Conservation (phyloP, 495 filamentous ascomycete genomes). For the Penicillium cinerascens region DNA sequence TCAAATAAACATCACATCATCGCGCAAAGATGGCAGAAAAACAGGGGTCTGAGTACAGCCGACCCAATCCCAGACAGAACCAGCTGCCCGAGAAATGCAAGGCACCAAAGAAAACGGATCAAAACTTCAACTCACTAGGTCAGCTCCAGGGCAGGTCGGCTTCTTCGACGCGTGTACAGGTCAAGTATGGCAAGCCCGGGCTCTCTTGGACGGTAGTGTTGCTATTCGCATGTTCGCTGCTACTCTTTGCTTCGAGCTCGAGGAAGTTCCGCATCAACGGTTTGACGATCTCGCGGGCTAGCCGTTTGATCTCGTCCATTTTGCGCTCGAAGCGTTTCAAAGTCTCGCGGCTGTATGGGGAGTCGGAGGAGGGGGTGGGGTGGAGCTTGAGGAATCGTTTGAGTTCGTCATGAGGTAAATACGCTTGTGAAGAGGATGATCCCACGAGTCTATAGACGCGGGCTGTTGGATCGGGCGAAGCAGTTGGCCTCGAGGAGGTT, state of each 20-base stretch:
- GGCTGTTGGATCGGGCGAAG: slow-evolving; percentile 42
- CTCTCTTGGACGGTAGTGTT: slow-evolving; percentile 15
- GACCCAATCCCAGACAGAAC: slow-evolving; percentile 1
- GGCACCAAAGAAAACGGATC: background rate
- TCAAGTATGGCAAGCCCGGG: slow-evolving; percentile 64
- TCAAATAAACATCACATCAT: slow-evolving; percentile 21
- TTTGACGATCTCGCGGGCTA: slow-evolving; percentile 77
- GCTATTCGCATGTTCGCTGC: slow-evolving; percentile 14
- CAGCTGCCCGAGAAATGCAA: slow-evolving; percentile 14
- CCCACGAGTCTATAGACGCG: slow-evolving; percentile 72
- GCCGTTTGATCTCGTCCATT: slow-evolving; percentile 79
- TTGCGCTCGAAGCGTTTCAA: slow-evolving; percentile 77
- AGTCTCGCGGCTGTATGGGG: slow-evolving; percentile 72
- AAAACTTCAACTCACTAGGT: slow-evolving; percentile 9
- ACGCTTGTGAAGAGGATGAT: slow-evolving; percentile 52
- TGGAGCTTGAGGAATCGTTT: slow-evolving; percentile 79
- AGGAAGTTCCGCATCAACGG: slow-evolving; percentile 81
- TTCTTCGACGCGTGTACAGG: slow-evolving; percentile 73
- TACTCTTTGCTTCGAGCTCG: slow-evolving; percentile 63
- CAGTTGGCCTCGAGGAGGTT: slow-evolving; percentile 14
- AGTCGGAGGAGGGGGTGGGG: slow-evolving; percentile 42
- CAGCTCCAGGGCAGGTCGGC: slow-evolving; percentile 73
- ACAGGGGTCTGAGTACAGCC: slow-evolving; percentile 10
- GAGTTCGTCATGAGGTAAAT: slow-evolving; percentile 79
- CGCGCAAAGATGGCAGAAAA: background rate